Percentiles rank a stretch among this genome's conserved stretches.
These are phyloP conservation scores for Clavispora phyllophila DNA, from an alignment of 805 yeast genomes.

Conservation along the genomic window DNA sequence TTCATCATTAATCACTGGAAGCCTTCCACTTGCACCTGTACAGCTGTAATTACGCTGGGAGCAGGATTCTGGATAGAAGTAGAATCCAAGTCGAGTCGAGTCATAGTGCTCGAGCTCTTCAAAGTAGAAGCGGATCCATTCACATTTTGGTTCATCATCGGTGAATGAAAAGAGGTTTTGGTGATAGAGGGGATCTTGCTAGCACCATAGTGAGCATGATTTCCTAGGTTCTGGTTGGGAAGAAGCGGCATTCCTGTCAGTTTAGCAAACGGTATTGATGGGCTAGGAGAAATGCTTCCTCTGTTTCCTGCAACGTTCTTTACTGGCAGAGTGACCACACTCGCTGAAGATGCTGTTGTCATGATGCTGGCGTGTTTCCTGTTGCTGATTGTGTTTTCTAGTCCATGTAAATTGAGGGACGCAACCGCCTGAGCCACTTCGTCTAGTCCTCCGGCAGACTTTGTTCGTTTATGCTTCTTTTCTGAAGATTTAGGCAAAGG, in stretches of 20 bases:
- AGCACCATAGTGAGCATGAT: conserved; percentile 9
- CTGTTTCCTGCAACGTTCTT: conserved; percentile 7
- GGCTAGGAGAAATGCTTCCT: conserved; percentile 12
- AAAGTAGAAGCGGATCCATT: conserved; percentile 21
- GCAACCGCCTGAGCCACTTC: conserved; percentile 9
- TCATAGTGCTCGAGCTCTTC: conserved; percentile 29
- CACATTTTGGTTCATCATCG: conserved; percentile 12
- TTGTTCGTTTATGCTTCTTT: neutral
- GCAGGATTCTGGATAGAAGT: conserved; percentile 21
- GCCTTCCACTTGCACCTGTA: conserved; percentile 30
- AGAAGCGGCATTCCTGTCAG: conserved; percentile 13
- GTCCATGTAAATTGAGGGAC: conserved; percentile 11
- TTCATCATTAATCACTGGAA: conserved; percentile 10
- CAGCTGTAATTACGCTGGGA: conserved; percentile 36
- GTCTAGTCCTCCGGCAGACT: conserved; percentile 11
- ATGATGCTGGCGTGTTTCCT: conserved; percentile 14
- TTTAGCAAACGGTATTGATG: conserved; percentile 11
- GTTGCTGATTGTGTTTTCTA: conserved; percentile 10
- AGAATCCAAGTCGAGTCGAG: conserved; percentile 26
- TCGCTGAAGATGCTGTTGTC: conserved; percentile 17
- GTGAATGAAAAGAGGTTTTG: conserved; percentile 10
- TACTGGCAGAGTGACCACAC: conserved; percentile 6
- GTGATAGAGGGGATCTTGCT: conserved; percentile 12
- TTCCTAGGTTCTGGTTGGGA: conserved; percentile 14
- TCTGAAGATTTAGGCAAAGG: neutral